Percentiles rank a stretch among this genome's conserved stretches.
These are phyloP conservation scores for Hippophae tibetana DNA, from an alignment of 306 rosid species.

Conservation along the genomic window DNA sequence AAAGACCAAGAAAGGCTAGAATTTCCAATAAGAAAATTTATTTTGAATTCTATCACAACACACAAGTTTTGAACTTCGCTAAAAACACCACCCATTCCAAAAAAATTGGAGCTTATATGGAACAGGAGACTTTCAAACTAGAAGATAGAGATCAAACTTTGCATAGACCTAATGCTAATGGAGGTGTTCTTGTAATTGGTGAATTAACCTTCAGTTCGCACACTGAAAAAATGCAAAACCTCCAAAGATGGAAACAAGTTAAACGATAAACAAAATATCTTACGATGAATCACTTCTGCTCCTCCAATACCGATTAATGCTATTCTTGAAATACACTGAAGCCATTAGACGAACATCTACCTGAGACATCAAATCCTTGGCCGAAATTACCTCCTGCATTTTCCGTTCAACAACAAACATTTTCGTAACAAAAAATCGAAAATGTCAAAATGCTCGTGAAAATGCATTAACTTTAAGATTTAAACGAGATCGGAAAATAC, in stretches of 20 bases:
- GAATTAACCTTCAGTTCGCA: not conserved
- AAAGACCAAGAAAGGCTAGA: too few species aligned
- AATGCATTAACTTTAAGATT: not conserved
- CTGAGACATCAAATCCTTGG: slow-evolving; percentile 63
- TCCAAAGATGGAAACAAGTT: not conserved
- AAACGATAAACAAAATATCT: slow-evolving; percentile 8
- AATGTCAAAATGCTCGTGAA: not conserved
- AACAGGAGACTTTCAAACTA: too few species aligned
- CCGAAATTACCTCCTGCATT: slow-evolving; percentile 72
- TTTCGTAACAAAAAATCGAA: slow-evolving; percentile 11
- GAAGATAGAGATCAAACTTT: too few species aligned
- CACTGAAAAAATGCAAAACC: not conserved
- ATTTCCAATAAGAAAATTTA: too few species aligned
- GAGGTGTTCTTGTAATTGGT: not conserved
- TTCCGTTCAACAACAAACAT: not conserved
- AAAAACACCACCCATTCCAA: too few species aligned
- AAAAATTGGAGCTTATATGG: too few species aligned
- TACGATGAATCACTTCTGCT: slow-evolving; percentile 56
- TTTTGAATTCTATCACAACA: too few species aligned
- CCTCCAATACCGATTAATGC: slow-evolving; percentile 84
- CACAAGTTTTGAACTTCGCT: too few species aligned
- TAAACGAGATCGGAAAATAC: too few species aligned
- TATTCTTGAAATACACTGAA: slow-evolving; percentile 73
- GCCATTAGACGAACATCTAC: slow-evolving; percentile 85
- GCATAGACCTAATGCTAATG: not conserved